Base-by-base conservation (phyloP, 2,329 filamentous ascomycete genomes). In the Aspergillus udagawae region DNA sequence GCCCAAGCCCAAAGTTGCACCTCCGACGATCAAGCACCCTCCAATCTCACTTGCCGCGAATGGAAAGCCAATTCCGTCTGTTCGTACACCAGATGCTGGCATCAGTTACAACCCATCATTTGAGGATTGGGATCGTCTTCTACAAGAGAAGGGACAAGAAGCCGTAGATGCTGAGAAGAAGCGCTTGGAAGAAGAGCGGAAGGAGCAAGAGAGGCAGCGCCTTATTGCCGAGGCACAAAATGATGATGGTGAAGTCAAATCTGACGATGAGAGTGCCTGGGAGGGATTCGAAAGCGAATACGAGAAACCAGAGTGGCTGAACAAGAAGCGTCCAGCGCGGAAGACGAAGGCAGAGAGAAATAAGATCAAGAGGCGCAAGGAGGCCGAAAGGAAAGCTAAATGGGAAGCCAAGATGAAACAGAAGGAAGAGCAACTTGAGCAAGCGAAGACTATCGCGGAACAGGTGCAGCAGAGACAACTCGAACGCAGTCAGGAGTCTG, bases 61-160 rank as follows among this genome's bases (percentile, higher is more conserved):
- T 68, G 92, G 92, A 41, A 96, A 93, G 73, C 75, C 83, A 0
- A 80, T 96, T 8, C 89, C 91, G 1, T 87, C 92, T 2, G 89
- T 99, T 0, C 81, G 83, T 60, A 89, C 86, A 68, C 94, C 94
- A 1, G 83, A 86, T 6, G 91, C 88, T 17, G 92, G 91, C 58
- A 91, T 88, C 73, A 96, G 91, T 66, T 99, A 99, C 79, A 99
- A 99, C 72, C 94, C 94, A 0, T 79, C 85, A 5, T 95, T 95
- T 65, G 83, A 86, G 61, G 92, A 96, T 61, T 99, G 95, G 82
- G 88, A 92, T 66, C 82, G 84, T 8, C 84, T 93, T 17, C 78
- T 96, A 48, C 82, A 83, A 21, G 80, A 84, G 45, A 91, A 95
- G 74, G 89, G 91, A 49, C 83, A 87, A 55, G 91, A 90, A 75